Percentiles rank a stretch among this genome's conserved stretches.
These are phyloP conservation scores for Camelina laxa DNA, from an alignment of 345 rosid genomes.

Conservation along the genomic window DNA sequence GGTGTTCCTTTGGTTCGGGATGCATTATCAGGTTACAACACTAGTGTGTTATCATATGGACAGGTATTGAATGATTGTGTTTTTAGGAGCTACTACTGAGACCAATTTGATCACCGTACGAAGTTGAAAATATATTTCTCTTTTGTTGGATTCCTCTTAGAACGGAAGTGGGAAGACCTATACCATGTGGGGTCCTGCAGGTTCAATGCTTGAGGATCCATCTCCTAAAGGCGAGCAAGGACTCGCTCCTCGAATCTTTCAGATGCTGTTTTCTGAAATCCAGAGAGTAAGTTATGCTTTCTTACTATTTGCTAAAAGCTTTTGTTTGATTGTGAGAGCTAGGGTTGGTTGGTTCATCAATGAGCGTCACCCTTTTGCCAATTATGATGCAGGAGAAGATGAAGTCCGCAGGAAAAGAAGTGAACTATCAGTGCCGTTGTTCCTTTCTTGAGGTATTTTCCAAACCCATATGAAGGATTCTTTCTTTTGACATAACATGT, in stretches of 20 bases:
- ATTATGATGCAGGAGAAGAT: slow-evolving; percentile 66
- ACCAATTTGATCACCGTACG: background rate
- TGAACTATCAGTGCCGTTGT: slow-evolving; percentile 92
- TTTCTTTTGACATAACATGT: background rate
- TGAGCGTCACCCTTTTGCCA: slow-evolving; percentile 9
- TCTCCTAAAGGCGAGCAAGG: slow-evolving; percentile 81
- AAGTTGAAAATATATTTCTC: background rate
- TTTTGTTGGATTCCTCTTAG: slow-evolving; percentile 42
- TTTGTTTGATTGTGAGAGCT: slow-evolving; percentile 5
- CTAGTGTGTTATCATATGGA: slow-evolving; percentile 82
- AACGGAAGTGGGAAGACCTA: slow-evolving; percentile 97
- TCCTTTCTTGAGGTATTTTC: slow-evolving; percentile 89
- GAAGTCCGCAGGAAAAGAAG: slow-evolving; percentile 66
- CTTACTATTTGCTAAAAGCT: background rate
- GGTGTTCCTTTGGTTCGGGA: slow-evolving; percentile 82
- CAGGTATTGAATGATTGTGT: slow-evolving; percentile 57
- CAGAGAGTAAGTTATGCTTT: slow-evolving; percentile 59
- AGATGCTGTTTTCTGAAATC: slow-evolving; percentile 79
- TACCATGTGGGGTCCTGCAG: slow-evolving; percentile 97
- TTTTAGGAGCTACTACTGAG: background rate
- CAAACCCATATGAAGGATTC: slow-evolving; percentile 3
- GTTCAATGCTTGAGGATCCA: slow-evolving; percentile 90
- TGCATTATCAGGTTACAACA: slow-evolving; percentile 89
- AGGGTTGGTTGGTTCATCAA: slow-evolving; percentile 21
- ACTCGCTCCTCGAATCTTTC: slow-evolving; percentile 86